Base-by-base conservation (phyloP, 352 stramenopile genomes). In the Pythium chondricola region DNA sequence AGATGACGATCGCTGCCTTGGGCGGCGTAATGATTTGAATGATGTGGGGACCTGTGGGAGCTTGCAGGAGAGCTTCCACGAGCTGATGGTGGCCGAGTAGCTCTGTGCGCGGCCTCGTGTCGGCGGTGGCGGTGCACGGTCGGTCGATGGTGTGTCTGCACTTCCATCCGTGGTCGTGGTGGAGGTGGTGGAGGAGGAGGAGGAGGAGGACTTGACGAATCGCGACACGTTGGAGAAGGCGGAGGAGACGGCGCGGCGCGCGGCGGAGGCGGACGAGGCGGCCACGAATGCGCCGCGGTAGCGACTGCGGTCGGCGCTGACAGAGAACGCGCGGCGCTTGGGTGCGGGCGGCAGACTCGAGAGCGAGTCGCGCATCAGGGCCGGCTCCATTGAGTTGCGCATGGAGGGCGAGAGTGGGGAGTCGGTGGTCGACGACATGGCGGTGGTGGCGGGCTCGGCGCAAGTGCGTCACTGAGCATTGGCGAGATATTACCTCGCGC, bases 321-420 rank as follows among this genome's bases (percentile, higher is more conserved):
- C 48, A 6, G 73, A 85, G 17, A 67, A 63, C 2, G 73, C 65
- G 43, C 73, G 73, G 43, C 74, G 73, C 48, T 88, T 88, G 56
- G 56, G 36, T n/a, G 56, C 38, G 24, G 48, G 38, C 37, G 48
- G 48, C 35, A 44, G 36, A 10, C 25, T 33, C n/a, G 46, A 31
- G 10, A 51, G 46, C 40, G 43, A 51, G 41, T 54, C 45, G 39
- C 43, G 53, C 53, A 52, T 43, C 18, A 45, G 35, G 10, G 52
- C 40, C 16, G 27, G 37, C 36, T 52, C 51, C 4, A 58, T 18
- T 6, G 51, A 48, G 51, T 33, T 58, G 51, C 42, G 41, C 30
- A 52, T 51, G 10, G 42, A 32, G 31, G 26, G 18, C n/a, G 24
- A 36, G 9, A 36, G 41, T 25, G 21, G 31, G 5, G 20, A 21